Percentiles rank a stretch among this genome's conserved stretches.
Conservation (phyloP, 2,329 filamentous ascomycete genomes). For the Pyrenophora graminea region DNA sequence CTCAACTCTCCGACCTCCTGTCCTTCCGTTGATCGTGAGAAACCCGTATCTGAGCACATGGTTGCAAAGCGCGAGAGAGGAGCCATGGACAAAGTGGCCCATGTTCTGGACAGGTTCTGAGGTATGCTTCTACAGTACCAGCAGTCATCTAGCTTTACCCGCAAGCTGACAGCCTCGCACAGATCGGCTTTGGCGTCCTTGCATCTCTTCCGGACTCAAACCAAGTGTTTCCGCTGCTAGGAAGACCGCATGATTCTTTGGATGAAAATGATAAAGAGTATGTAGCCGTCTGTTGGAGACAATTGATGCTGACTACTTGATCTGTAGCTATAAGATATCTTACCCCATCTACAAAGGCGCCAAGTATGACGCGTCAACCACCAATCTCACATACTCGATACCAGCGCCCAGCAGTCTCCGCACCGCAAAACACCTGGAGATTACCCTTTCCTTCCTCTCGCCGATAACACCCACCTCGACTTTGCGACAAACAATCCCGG, state of each 20-base stretch:
- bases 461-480: constrained; percentile 82
- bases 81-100: constrained; percentile 83
- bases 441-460: constrained; percentile 70
- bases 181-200: constrained; percentile 67
- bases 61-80: constrained; percentile 69
- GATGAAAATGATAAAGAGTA: constrained; percentile 48
- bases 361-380: constrained; percentile 71
- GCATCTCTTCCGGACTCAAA: constrained; percentile 64
- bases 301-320: neutral
- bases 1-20: constrained; percentile 59
- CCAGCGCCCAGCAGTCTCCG: constrained; percentile 48
- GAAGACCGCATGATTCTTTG: constrained; percentile 68
- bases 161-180: constrained; percentile 17
- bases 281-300: constrained; percentile 1
- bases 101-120: constrained; percentile 80
- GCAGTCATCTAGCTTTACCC: neutral
- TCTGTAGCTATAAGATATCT: constrained; percentile 57
- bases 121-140: constrained; percentile 39
- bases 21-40: constrained; percentile 56
- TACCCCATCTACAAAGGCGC: constrained; percentile 64
- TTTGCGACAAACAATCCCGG: constrained; percentile 79
- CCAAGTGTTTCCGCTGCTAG: constrained; percentile 66
- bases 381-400: constrained; percentile 68
- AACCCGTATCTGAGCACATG: constrained; percentile 58
- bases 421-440: constrained; percentile 52